Evolutionary conservation across 441 rosid species (phyloP).

Genomic region (Erodium trifolium): DNA sequence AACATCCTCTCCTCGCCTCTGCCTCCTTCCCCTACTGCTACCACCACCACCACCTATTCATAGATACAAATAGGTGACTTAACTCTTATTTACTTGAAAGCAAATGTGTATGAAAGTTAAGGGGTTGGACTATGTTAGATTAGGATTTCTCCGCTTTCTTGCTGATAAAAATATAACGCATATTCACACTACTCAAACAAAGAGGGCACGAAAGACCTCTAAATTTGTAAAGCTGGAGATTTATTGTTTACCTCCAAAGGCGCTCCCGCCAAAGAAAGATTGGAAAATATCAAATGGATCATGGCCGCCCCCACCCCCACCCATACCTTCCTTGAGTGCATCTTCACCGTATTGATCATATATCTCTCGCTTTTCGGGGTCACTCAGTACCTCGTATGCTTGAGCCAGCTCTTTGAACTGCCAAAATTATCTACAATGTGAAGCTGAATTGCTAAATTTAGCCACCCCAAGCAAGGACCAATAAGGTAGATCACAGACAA

Average conservation of each 20-base stretch:
- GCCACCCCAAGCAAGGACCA: no score
- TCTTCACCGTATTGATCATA: conserved; percentile 27
- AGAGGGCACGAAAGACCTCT: neutral
- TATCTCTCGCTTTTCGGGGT: conserved; percentile 8
- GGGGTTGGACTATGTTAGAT: no score
- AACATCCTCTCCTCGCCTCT: conserved; percentile 84
- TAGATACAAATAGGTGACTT: no score
- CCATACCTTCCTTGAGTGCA: conserved; percentile 31
- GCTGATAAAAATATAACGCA: no score
- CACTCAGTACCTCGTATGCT: conserved; percentile 2
- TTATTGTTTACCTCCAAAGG: conserved; percentile 15
- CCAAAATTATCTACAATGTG: neutral
- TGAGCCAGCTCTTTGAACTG: conserved; percentile 27
- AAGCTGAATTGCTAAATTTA: no score
- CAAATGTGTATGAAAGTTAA: no score
- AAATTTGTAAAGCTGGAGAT: neutral
- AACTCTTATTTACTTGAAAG: no score
- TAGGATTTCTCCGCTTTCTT: no score
- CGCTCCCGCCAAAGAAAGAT: conserved; percentile 74
- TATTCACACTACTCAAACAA: no score
- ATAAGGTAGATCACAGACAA: neutral
- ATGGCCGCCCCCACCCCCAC: conserved; percentile 18
- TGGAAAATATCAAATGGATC: conserved; percentile 67
- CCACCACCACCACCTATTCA: conserved; percentile 38
- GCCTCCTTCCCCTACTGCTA: conserved; percentile 77